phyloP scores from a whole-genome alignment of 495 filamentous ascomycete species.

The Talaromyces ruber region DNA sequence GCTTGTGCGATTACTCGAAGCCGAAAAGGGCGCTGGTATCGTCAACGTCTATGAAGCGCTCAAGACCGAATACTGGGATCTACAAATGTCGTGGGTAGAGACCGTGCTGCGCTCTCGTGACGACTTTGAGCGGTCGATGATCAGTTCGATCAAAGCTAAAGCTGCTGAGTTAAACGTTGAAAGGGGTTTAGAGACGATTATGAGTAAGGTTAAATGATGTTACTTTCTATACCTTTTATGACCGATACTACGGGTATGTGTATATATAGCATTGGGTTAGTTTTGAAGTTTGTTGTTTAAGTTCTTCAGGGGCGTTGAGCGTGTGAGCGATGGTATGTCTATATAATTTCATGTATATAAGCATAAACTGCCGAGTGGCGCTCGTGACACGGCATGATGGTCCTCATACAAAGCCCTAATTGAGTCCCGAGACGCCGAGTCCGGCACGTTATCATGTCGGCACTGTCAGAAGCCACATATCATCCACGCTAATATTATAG shows the following conservation, averaged over 20 bases:
- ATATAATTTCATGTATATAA: slow-evolving; percentile 2
- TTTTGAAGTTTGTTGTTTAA: neutral
- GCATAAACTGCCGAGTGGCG: neutral
- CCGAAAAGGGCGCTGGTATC: slow-evolving; percentile 60
- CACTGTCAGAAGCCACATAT: neutral
- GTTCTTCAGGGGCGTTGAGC: neutral
- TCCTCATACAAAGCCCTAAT: neutral
- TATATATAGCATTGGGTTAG: neutral
- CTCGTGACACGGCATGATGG: neutral
- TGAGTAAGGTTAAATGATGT: slow-evolving; percentile 71
- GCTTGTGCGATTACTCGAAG: slow-evolving; percentile 64
- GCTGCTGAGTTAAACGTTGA: slow-evolving; percentile 76
- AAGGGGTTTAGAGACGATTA: slow-evolving; percentile 75
- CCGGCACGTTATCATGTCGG: neutral
- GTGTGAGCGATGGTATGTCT: neutral
- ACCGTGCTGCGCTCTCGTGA: slow-evolving; percentile 77
- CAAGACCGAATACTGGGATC: slow-evolving; percentile 85
- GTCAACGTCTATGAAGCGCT: slow-evolving; percentile 73
- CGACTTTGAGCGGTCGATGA: slow-evolving; percentile 86
- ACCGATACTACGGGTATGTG: neutral
- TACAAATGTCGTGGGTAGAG: slow-evolving; percentile 96
- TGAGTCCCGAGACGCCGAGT: neutral
- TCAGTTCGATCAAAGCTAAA: slow-evolving; percentile 76
- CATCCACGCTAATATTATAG: neutral
- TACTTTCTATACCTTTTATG: neutral